Percentiles rank a stretch among this genome's conserved stretches.
Conservation (phyloP, 2,329 filamentous ascomycete species). For the Xylaria sp. region DNA sequence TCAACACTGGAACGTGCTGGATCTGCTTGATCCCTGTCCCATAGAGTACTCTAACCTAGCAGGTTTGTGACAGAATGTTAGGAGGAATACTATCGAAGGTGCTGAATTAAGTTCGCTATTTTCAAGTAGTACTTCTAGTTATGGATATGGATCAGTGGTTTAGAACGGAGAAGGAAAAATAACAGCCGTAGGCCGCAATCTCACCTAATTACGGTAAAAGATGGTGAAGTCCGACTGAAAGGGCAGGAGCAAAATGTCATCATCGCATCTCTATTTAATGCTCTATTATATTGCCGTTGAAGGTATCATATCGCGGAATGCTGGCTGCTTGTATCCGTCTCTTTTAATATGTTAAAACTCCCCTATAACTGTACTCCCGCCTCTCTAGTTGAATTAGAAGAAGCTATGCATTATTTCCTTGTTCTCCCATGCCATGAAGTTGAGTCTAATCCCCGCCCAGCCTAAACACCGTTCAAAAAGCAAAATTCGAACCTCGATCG, state of each 20-base stretch:
- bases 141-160: too few relatives aligned
- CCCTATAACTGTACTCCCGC: slow-evolving; percentile 25
- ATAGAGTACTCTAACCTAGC: too few relatives aligned
- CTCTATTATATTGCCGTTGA: slow-evolving; percentile 33
- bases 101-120: too few relatives aligned
- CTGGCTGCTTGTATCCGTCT: not conserved
- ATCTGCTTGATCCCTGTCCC: too few relatives aligned
- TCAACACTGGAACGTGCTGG: too few relatives aligned
- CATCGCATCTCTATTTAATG: not conserved
- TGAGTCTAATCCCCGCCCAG: slow-evolving; percentile 32
- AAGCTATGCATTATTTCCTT: slow-evolving; percentile 30
- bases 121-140: too few relatives aligned
- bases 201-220: not conserved
- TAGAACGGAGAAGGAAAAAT: not conserved
- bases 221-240: too few relatives aligned
- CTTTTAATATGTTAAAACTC: slow-evolving; percentile 9
- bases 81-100: too few relatives aligned
- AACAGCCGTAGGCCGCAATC: not conserved
- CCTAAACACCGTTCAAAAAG: slow-evolving; percentile 24
- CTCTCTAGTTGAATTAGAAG: slow-evolving; percentile 40
- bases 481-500: not conserved
- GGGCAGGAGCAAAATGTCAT: not conserved
- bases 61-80: too few relatives aligned
- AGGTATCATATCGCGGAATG: slow-evolving; percentile 32
- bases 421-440: slow-evolving; percentile 31